Base-by-base conservation (phyloP, 2,329 filamentous ascomycete genomes). In the Didymella lethalis region DNA sequence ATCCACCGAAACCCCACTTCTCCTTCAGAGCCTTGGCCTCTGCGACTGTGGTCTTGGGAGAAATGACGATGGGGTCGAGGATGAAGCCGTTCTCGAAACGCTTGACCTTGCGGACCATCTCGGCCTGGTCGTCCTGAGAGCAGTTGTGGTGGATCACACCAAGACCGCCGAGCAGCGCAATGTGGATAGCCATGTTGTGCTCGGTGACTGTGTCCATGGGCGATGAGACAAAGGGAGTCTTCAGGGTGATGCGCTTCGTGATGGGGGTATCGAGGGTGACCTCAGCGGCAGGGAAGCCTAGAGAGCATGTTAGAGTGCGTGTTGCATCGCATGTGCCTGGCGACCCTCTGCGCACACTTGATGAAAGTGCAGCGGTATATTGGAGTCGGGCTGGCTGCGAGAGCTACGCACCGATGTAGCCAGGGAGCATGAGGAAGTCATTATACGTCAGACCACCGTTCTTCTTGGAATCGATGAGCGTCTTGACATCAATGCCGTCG, bases 121-220 rank as follows among this genome's bases (percentile, higher is more conserved):
- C 93, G 67, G 95, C 95, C 84, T 99, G 95, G 55, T 92, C 91
- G 28, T 98, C 92, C 29, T 93, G 87, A n/a, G 93, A 95, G 86
- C 95, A 99, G 85, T 99, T 99, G 87, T 99, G 95, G 85, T 99
- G 95, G 69, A 99, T 96, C 70, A 99, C 93, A 82, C 95, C 92
- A 18, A 96, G 84, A 73, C 92, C 92, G 71, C 92, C 92, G 75
- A 95, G 90, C 31, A 95, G 85, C 51, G 92, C 92, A 86, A 96
- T 97, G 82, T 97, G 92, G 72, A 99, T 98, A 66, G 95, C 96
- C 96, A 99, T 99, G 79, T 96, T 94, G 82, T 97, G 91, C 84
- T 99, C 95, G 43, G 96, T 99, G 77, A 99, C 95, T 10, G 95
- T 99, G 83, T 99, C 95, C 95, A 99, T 99, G 73, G 96, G 95